phyloP scores from a whole-genome alignment of 768 basidiomycete species.

The Russula ochroleuca region DNA sequence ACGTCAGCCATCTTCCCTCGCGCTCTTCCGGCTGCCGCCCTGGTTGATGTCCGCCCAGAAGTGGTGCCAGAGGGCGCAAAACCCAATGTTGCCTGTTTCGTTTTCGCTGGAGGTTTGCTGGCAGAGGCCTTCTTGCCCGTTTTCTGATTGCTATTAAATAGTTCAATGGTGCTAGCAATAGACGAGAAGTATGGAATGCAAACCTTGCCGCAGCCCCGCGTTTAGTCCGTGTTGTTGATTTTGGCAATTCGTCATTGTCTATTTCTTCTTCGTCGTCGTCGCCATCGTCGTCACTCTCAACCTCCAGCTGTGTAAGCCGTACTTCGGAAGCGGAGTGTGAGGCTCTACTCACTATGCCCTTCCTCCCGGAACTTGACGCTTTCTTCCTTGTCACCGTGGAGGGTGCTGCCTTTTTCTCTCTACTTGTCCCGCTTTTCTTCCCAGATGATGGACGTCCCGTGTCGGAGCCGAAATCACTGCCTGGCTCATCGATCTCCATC shows the following conservation, averaged over 20 bases:
- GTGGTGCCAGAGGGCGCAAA: conserved; percentile 49
- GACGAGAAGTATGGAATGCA: conserved; percentile 19
- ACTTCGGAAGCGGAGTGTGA: not conserved
- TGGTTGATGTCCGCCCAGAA: conserved; percentile 46
- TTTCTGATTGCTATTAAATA: conserved; percentile 34
- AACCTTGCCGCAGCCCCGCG: conserved; percentile 65
- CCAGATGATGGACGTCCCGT: conserved; percentile 31
- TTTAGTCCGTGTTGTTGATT: conserved; percentile 54
- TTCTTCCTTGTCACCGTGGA: conserved; percentile 31
- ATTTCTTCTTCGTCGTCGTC: conserved; percentile 51
- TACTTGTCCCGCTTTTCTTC: conserved; percentile 29
- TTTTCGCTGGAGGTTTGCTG: conserved; percentile 38
- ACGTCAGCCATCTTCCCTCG: conserved; percentile 53
- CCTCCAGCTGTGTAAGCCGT: conserved; percentile 49
- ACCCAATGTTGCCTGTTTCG: conserved; percentile 54
- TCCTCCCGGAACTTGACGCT: conserved; percentile 32
- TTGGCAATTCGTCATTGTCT: conserved; percentile 46
- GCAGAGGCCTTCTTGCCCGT: conserved; percentile 51
- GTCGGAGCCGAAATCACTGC: conserved; percentile 30
- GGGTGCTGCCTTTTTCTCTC: conserved; percentile 35
- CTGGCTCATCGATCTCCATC: conserved; percentile 58
- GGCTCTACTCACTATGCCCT: conserved; percentile 34
- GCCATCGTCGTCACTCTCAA: conserved; percentile 55
- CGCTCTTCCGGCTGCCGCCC: conserved; percentile 68
- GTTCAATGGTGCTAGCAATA: not conserved